phyloP scores from a whole-genome alignment of 148 eudicot genomes.

The Dianthus caryophyllus region DNA sequence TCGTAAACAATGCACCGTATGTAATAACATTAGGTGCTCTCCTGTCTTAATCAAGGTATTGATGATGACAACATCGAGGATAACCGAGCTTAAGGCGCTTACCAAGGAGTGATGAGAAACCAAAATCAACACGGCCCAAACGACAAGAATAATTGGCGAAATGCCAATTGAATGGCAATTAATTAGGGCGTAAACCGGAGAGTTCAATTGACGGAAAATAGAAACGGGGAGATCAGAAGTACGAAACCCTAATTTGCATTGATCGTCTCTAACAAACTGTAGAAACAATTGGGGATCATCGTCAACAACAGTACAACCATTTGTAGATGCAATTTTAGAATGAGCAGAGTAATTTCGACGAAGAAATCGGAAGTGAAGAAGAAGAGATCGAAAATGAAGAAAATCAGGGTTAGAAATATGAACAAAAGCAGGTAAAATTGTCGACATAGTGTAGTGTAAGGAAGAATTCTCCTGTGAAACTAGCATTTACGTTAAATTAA shows the following conservation, averaged over 20 bases:
- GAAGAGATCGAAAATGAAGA: too few relatives aligned
- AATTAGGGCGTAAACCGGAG: not conserved
- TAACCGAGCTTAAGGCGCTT: not conserved
- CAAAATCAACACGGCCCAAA: not conserved
- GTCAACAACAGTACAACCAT: too few relatives aligned
- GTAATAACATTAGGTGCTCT: slow-evolving; percentile 1
- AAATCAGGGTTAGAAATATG: too few relatives aligned
- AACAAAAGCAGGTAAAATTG: too few relatives aligned
- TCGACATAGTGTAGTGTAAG: too few relatives aligned
- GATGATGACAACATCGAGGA: not conserved
- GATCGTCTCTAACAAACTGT: too few relatives aligned
- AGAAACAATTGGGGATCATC: too few relatives aligned
- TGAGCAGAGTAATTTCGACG: too few relatives aligned
- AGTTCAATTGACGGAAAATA: not conserved
- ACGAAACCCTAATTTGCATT: not conserved
- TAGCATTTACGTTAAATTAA: too few relatives aligned
- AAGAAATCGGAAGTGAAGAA: too few relatives aligned
- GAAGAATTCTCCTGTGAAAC: too few relatives aligned
- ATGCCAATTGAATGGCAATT: not conserved
- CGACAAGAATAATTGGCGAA: not conserved
- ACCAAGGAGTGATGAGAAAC: not conserved
- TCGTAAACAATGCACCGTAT: slow-evolving; percentile 9
- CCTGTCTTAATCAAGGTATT: slow-evolving; percentile 11
- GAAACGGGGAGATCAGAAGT: not conserved
- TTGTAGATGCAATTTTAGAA: too few relatives aligned